Conservation (phyloP, 2,329 filamentous ascomycete genomes). For the Trichoderma sp. region DNA sequence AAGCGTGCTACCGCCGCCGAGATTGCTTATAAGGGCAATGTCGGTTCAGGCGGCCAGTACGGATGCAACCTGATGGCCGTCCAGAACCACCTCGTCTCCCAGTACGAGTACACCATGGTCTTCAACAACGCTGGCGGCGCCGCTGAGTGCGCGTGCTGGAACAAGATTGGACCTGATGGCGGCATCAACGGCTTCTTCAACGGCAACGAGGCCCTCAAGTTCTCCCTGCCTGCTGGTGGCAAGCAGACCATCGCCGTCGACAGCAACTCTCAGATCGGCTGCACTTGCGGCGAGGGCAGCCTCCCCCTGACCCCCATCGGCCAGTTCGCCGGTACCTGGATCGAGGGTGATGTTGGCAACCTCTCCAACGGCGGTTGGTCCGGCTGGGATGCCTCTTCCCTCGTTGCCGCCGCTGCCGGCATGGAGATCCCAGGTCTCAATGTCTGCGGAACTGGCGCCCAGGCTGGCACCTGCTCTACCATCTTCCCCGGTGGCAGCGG, state of each 20-base stretch:
- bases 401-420: constrained; percentile 46
- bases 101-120: constrained; percentile 53
- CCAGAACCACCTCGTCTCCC: constrained; percentile 39
- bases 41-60: constrained; percentile 46
- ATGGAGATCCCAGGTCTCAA: constrained; percentile 43
- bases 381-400: constrained; percentile 55
- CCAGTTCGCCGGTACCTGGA: constrained; percentile 52
- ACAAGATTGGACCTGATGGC: constrained; percentile 56
- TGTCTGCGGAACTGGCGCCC: constrained; percentile 45
- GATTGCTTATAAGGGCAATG: constrained; percentile 55
- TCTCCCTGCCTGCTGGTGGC: constrained; percentile 45
- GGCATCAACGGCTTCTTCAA: constrained; percentile 55
- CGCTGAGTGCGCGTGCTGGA: constrained; percentile 50
- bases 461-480: constrained; percentile 48
- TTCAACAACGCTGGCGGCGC: constrained; percentile 43
- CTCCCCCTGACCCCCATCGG: constrained; percentile 45
- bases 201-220: constrained; percentile 46
- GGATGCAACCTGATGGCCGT: constrained; percentile 59
- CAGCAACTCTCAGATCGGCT: constrained; percentile 53
- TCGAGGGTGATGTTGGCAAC: constrained; percentile 56
- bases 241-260: constrained; percentile 51
- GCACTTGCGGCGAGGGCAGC: constrained; percentile 46
- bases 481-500: constrained; percentile 44
- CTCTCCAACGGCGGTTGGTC: constrained; percentile 52
- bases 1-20: constrained; percentile 54